Conservation (phyloP, 208 protist genomes). For the Leishmania turanica region DNA sequence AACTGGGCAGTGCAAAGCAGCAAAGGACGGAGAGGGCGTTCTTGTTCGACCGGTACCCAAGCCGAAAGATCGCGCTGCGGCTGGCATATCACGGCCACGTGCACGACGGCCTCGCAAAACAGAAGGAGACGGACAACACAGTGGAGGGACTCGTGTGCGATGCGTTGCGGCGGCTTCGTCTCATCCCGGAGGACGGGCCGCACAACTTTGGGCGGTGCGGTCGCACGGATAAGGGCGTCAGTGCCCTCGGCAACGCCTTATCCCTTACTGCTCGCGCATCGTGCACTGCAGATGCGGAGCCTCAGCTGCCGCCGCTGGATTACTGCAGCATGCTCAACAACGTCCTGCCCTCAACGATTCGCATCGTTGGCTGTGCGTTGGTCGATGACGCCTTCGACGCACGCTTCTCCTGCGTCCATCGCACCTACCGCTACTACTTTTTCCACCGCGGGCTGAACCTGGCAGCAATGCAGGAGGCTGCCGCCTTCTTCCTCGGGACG, state of each 20-base stretch:
- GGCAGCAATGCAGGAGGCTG: slow-evolving; percentile 91
- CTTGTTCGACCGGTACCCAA: slow-evolving; percentile 64
- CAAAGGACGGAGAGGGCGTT: slow-evolving; percentile 57
- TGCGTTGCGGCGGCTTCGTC: slow-evolving; percentile 54
- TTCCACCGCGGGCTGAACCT: slow-evolving; percentile 81
- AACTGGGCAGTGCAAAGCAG: slow-evolving; percentile 21
- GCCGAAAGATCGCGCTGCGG: slow-evolving; percentile 79
- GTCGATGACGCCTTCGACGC: slow-evolving; percentile 93
- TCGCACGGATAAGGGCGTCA: slow-evolving; percentile 90
- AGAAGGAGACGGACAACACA: slow-evolving; percentile 85
- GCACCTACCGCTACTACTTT: slow-evolving; percentile 95
- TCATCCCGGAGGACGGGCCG: slow-evolving; percentile 66
- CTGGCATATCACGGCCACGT: slow-evolving; percentile 90
- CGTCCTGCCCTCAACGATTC: slow-evolving; percentile 93
- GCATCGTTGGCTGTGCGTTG: slow-evolving; percentile 93
- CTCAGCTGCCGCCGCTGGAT: slow-evolving; percentile 75
- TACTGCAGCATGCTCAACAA: slow-evolving; percentile 96
- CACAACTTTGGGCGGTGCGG: slow-evolving; percentile 78
- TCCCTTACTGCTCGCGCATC: slow-evolving; percentile 69
- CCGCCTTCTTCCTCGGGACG: slow-evolving; percentile 82
- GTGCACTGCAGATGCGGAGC: slow-evolving; percentile 31
- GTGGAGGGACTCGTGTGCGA: slow-evolving; percentile 68
- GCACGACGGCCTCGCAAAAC: slow-evolving; percentile 82
- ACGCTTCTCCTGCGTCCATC: slow-evolving; percentile 83
- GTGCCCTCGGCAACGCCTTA: slow-evolving; percentile 84